A percentile compares a stretch with the other conserved stretches of the same genome.
Evolutionary conservation across 1,139 yeast genomes (phyloP).

Genomic region (Casaregolazyma lundiana): DNA sequence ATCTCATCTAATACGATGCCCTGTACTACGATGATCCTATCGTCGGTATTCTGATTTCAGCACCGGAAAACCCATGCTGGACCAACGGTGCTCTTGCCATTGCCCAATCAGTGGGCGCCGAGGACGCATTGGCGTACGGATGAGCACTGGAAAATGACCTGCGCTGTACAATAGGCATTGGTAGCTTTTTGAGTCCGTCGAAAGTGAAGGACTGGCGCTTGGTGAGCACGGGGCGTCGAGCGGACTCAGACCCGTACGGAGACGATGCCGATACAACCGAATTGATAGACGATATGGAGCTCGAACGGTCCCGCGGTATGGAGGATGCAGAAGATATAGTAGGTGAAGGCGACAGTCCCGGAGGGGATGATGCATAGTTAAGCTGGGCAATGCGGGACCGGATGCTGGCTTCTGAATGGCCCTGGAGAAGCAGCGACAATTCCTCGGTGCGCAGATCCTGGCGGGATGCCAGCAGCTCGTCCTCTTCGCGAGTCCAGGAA

Average conservation of each 20-base stretch:
- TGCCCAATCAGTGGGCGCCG: constrained; percentile 10
- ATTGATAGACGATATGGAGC: constrained; percentile 7
- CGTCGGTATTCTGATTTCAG: too few species aligned
- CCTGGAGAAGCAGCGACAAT: constrained; percentile 65
- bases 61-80: too few species aligned
- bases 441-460: constrained; percentile 69
- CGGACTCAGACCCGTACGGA: constrained; percentile 8
- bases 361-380: constrained; percentile 3
- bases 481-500: constrained; percentile 59
- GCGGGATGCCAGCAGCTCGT: constrained; percentile 57
- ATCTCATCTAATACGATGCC: not conserved
- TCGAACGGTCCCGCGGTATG: constrained; percentile 5
- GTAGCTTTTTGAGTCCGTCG: constrained; percentile 22
- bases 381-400: constrained; percentile 56
- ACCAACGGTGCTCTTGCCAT: too few species aligned
- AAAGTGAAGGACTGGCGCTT: constrained; percentile 17
- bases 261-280: constrained; percentile 2
- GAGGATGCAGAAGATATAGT: constrained; percentile 8
- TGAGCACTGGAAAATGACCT: constrained; percentile 3
- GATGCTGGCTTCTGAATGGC: constrained; percentile 70
- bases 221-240: constrained; percentile 11
- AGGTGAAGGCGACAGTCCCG: constrained; percentile 11
- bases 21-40: not conserved
- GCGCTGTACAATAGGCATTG: constrained; percentile 21
- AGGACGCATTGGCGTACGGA: constrained; percentile 7